Conservation (phyloP, 768 basidiomycete species). For the Clavaria fumosa region DNA sequence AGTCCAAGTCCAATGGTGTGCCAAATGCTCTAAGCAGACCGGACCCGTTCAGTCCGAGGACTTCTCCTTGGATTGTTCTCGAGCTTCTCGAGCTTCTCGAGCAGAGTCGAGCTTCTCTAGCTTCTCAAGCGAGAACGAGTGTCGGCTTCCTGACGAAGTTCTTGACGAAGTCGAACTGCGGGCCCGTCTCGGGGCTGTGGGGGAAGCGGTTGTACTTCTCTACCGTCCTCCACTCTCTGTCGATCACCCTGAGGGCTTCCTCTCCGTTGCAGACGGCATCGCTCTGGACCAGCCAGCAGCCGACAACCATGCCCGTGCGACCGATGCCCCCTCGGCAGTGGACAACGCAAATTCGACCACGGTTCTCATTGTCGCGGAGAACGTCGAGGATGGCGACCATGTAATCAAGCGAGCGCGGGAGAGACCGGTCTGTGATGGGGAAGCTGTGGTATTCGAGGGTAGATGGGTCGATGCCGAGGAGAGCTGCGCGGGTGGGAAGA, state of each 20-base stretch:
- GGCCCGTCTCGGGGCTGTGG: conserved; percentile 65
- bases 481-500: conserved; percentile 35
- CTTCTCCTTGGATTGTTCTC: too few relatives aligned
- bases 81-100: too few relatives aligned
- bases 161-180: conserved; percentile 62
- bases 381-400: conserved; percentile 45
- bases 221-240: conserved; percentile 55
- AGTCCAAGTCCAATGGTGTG: too few relatives aligned
- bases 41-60: too few relatives aligned
- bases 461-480: conserved; percentile 37
- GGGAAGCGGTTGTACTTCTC: conserved; percentile 67
- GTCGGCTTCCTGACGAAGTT: too few relatives aligned
- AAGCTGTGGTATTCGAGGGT: conserved; percentile 65
- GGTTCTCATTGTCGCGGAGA: conserved; percentile 40
- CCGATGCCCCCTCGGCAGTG: conserved; percentile 74
- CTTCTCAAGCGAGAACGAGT: too few relatives aligned
- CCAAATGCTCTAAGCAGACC: too few relatives aligned
- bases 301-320: conserved; percentile 44
- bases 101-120: too few relatives aligned
- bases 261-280: conserved; percentile 44
- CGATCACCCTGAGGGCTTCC: conserved; percentile 51
- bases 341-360: conserved; percentile 50
- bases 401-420: conserved; percentile 43
- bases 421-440: conserved; percentile 57
- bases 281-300: conserved; percentile 66